phyloP scores from a whole-genome alignment of 1,284 basidiomycete genomes.

The Erythrobasidium hasegawianum region DNA sequence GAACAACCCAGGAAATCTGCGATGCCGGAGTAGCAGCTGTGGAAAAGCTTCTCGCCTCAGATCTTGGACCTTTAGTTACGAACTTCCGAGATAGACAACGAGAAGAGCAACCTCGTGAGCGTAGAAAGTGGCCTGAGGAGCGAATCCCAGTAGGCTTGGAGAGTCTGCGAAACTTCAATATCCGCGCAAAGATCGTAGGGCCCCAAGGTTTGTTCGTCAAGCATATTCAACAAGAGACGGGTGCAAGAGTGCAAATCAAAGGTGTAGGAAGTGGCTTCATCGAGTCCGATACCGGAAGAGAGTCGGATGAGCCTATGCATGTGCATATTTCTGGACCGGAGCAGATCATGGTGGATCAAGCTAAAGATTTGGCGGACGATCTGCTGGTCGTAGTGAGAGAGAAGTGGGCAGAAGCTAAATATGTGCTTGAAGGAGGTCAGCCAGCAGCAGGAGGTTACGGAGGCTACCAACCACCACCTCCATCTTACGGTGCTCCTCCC shows the following conservation, averaged over 20 bases:
- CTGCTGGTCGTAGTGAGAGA: constrained; percentile 75
- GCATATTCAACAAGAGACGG: constrained; percentile 94
- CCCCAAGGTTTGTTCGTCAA: constrained; percentile 97
- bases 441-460: constrained; percentile 27
- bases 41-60: constrained; percentile 76
- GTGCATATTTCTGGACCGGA: constrained; percentile 94
- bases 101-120: constrained; percentile 30
- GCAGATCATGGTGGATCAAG: constrained; percentile 76
- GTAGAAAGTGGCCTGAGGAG: constrained; percentile 90
- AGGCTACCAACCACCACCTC: constrained; percentile 30
- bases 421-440: constrained; percentile 33
- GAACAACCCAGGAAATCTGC: constrained; percentile 70
- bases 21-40: constrained; percentile 71
- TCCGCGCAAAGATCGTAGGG: constrained; percentile 94
- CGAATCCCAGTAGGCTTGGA: constrained; percentile 84
- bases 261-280: constrained; percentile 91
- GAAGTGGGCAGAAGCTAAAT: constrained; percentile 73
- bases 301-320: constrained; percentile 88
- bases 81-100: constrained; percentile 28
- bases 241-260: constrained; percentile 97
- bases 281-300: constrained; percentile 86
- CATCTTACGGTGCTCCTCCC: constrained; percentile 29
- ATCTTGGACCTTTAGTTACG: constrained; percentile 74
- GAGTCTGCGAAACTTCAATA: constrained; percentile 90
- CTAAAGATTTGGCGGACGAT: constrained; percentile 83